Evolutionary conservation across 2,329 filamentous ascomycete genomes (phyloP).

Genomic region (Cordyceps sp.): DNA sequence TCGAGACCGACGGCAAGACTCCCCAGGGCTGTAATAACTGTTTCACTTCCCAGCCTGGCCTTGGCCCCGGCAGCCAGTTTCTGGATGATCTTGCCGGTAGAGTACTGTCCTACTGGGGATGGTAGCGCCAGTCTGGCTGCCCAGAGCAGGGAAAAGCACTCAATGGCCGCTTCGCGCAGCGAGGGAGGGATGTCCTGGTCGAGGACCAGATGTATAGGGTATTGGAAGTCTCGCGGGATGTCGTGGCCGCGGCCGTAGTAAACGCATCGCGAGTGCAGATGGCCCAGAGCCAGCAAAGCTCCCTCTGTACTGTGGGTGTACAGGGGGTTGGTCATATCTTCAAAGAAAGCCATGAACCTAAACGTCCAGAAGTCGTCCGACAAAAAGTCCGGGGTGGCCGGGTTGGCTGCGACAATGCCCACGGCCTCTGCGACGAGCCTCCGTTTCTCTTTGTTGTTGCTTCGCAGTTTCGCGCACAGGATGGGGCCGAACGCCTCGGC

Average conservation of each 20-base stretch:
- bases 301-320: no score
- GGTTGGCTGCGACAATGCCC: constrained; percentile 62
- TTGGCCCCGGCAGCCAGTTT: constrained; percentile 54
- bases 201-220: constrained; percentile 16
- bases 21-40: constrained; percentile 66
- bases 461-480: no score
- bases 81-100: constrained; percentile 33
- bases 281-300: constrained; percentile 25
- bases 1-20: constrained; percentile 51
- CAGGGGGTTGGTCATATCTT: no score
- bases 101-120: constrained; percentile 10
- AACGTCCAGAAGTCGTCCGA: no score
- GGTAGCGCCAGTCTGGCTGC: constrained; percentile 23
- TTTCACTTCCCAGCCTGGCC: constrained; percentile 68
- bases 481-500: no score
- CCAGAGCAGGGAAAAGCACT: constrained; percentile 29
- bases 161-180: constrained; percentile 26
- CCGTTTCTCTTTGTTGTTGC: no score
- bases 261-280: constrained; percentile 24
- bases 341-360: no score
- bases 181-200: constrained; percentile 14
- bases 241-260: constrained; percentile 22
- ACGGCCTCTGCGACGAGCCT: constrained; percentile 50
- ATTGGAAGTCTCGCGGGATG: constrained; percentile 10
- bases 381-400: constrained; percentile 25